Percentiles rank a stretch among this genome's conserved stretches.
Evolutionary conservation across 257 asterid genomes (phyloP).

Genomic region (Solanum acaule): DNA sequence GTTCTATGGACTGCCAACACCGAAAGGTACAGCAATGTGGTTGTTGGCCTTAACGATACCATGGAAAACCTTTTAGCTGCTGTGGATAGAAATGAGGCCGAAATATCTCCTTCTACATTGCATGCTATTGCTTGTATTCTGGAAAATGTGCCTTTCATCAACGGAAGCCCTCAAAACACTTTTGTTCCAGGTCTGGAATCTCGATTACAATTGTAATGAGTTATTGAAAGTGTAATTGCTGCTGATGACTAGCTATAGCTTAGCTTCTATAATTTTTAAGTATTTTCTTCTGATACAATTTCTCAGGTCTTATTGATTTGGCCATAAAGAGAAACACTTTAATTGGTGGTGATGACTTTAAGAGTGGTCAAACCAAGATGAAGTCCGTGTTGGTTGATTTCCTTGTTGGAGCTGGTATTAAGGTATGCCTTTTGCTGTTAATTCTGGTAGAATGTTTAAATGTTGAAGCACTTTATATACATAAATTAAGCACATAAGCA

Average conservation of each 20-base stretch:
- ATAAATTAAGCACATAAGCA: background rate
- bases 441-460: background rate
- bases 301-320: constrained; percentile 70
- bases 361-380: constrained; percentile 99
- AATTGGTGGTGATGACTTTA: constrained; percentile 96
- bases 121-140: constrained; percentile 70
- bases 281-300: background rate
- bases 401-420: constrained; percentile 98
- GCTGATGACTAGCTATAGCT: background rate
- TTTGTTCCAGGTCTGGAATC: constrained; percentile 71
- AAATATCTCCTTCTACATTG: constrained; percentile 84
- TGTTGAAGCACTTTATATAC: background rate
- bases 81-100: constrained; percentile 66
- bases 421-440: constrained; percentile 33
- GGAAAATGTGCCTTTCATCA: constrained; percentile 80
- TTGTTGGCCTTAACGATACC: constrained; percentile 84
- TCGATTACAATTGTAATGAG: background rate
- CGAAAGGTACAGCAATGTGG: constrained; percentile 80
- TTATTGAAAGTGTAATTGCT: background rate
- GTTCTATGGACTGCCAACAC: constrained; percentile 99
- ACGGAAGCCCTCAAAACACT: constrained; percentile 99
- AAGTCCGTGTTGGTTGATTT: constrained; percentile 94
- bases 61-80: constrained; percentile 69
- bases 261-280: background rate
- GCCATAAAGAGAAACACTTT: constrained; percentile 74